Conservation (phyloP, 306 rosid species). For the Oxytropis ochrocephala region DNA sequence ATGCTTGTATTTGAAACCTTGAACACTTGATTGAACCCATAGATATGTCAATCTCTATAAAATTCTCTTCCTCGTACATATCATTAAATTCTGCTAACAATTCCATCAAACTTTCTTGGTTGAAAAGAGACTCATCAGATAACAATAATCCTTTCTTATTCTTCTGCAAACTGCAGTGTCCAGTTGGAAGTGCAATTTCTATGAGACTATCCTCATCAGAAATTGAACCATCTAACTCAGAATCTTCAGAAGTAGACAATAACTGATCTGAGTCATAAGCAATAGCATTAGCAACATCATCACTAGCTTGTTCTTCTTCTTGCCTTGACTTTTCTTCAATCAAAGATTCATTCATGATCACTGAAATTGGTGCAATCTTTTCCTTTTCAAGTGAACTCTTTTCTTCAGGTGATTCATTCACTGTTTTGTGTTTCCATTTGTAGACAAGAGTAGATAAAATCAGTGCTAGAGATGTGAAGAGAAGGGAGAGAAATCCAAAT, state of each 20-base stretch:
- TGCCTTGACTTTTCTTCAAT: conserved; percentile 6
- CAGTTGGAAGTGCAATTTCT: conserved; percentile 74
- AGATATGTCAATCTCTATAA: conserved; percentile 90
- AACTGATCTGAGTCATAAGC: conserved; percentile 11
- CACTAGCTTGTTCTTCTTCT: conserved; percentile 19
- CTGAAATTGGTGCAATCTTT: conserved; percentile 18
- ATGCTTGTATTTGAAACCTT: conserved; percentile 82
- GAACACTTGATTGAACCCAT: conserved; percentile 92
- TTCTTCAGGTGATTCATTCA: conserved; percentile 6
- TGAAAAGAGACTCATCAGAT: conserved; percentile 30
- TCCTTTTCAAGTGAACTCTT: conserved; percentile 12
- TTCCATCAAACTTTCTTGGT: conserved; percentile 46
- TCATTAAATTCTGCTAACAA: conserved; percentile 66
- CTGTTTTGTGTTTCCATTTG: conserved; percentile 28
- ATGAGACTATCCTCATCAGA: conserved; percentile 96
- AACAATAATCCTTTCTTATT: conserved; percentile 1
- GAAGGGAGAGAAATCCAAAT: conserved; percentile 36
- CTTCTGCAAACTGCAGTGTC: conserved; percentile 34
- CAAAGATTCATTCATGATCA: conserved; percentile 10
- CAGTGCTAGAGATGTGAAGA: conserved; percentile 37
- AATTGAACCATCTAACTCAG: conserved; percentile 65
- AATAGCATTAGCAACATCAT: neutral
- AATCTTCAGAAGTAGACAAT: no score
- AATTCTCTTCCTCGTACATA: conserved; percentile 78
- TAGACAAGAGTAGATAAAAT: conserved; percentile 40